Evolutionary conservation across 2,329 filamentous ascomycete genomes (phyloP).

Genomic region (Fusarium odoratissimum): DNA sequence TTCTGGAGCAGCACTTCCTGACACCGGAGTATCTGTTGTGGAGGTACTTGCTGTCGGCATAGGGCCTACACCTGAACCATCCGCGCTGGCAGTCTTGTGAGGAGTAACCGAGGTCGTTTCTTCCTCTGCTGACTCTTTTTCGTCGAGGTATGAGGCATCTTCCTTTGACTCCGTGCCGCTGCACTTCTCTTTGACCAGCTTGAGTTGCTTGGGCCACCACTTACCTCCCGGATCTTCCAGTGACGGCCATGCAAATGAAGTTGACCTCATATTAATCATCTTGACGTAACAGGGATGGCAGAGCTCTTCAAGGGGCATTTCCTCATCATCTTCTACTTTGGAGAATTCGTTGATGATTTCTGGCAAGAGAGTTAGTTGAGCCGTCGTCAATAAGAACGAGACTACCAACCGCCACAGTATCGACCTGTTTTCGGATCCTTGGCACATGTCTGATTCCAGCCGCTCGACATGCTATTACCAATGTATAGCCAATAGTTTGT

Average conservation of each 20-base stretch:
- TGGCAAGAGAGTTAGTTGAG: background rate
- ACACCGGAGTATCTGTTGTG: background rate
- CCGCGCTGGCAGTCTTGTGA: background rate
- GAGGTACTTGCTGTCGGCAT: background rate
- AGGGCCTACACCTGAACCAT: background rate
- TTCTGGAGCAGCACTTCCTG: background rate
- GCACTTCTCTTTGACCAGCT: background rate
- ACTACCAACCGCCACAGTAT: background rate
- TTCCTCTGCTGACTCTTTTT: background rate
- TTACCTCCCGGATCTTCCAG: background rate
- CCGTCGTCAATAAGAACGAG: rapidly evolving
- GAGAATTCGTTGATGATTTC: background rate
- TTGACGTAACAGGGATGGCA: conserved; percentile 10
- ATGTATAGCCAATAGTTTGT: background rate
- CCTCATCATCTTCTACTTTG: background rate
- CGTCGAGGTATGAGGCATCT: background rate
- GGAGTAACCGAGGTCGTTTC: background rate
- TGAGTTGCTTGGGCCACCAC: background rate
- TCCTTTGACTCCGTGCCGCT: background rate
- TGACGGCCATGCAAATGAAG: background rate
- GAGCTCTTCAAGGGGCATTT: background rate
- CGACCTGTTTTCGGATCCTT: background rate
- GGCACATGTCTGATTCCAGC: background rate
- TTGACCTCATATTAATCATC: background rate
- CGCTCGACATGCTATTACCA: background rate